Percentiles rank a stretch among this genome's conserved stretches.
Evolutionary conservation across 225 moss, liverwort and hornwort genomes (phyloP).

Genomic region (Rhytidiadelphus loreus): DNA sequence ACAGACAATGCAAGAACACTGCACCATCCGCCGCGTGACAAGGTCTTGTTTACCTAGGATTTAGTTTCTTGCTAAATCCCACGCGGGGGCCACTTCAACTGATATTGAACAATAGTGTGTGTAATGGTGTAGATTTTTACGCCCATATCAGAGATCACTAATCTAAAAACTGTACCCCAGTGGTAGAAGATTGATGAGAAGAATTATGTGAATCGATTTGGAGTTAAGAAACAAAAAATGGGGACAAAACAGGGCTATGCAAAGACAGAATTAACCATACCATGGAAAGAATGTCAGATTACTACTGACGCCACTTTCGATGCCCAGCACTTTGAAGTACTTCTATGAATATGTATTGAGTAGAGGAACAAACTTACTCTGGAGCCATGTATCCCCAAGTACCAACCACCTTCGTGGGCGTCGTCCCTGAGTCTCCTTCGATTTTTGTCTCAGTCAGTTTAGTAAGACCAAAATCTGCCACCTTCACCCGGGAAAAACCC

Average conservation of each 20-base stretch:
- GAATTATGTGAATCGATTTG: neutral
- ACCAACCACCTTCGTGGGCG: conserved; percentile 66
- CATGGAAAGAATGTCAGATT: neutral
- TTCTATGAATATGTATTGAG: neutral
- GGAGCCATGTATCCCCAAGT: conserved; percentile 90
- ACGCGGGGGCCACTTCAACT: neutral
- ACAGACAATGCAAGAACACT: neutral
- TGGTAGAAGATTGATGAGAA: neutral
- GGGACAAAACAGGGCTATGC: neutral
- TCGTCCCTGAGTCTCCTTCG: conserved; percentile 23
- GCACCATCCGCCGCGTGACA: neutral
- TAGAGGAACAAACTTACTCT: conserved; percentile 49
- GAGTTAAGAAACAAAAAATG: neutral
- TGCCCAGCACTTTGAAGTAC: neutral
- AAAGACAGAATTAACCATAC: neutral
- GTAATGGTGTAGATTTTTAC: neutral
- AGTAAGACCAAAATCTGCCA: conserved; percentile 87
- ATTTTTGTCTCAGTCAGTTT: conserved; percentile 55
- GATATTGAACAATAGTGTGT: neutral
- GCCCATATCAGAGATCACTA: neutral
- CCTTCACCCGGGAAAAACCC: conserved; percentile 15
- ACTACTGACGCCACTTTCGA: neutral
- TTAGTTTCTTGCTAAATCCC: neutral
- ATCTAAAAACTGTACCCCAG: neutral
- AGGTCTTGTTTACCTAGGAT: neutral